phyloP scores from a whole-genome alignment of 2,329 filamentous ascomycete genomes.

The Colletotrichum destructivum region DNA sequence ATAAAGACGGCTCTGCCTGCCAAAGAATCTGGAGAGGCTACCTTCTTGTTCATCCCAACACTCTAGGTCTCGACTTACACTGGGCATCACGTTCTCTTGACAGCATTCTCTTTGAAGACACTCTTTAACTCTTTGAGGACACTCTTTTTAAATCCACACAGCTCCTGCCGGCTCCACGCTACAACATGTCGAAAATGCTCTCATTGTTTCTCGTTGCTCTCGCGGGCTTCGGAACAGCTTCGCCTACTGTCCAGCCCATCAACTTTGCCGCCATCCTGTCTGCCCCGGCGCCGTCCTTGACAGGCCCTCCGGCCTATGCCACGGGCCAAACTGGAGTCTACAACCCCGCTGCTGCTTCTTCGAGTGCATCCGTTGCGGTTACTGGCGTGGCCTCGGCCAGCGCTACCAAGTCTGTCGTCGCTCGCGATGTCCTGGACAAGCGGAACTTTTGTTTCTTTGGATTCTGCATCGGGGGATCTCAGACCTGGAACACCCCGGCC shows the following conservation, averaged over 20 bases:
- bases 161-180: background rate
- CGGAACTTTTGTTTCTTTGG: slow-evolving; percentile 27
- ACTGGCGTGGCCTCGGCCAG: slow-evolving; percentile 29
- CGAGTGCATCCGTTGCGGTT: slow-evolving; percentile 7
- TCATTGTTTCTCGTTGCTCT: slow-evolving; percentile 28
- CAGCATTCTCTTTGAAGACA: background rate
- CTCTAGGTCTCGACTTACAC: slow-evolving; percentile 9
- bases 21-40: background rate
- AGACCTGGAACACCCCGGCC: background rate
- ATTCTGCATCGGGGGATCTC: background rate
- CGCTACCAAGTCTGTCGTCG: slow-evolving; percentile 22
- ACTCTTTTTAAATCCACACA: background rate
- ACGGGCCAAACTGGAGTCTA: slow-evolving; percentile 29
- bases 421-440: slow-evolving; percentile 10
- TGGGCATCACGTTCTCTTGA: background rate
- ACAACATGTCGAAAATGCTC: slow-evolving; percentile 12
- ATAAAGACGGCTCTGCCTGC: slow-evolving; percentile 4
- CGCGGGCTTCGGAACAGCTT: slow-evolving; percentile 27
- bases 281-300: slow-evolving; percentile 6
- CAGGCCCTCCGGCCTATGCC: slow-evolving; percentile 24
- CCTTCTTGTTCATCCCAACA: slow-evolving; percentile 22
- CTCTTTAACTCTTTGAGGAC: background rate
- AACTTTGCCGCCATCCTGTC: slow-evolving; percentile 18
- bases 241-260: slow-evolving; percentile 23
- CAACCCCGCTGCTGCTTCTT: slow-evolving; percentile 12